Conservation (phyloP, 2,329 filamentous ascomycete species). For the Sphaerulina populicola region DNA sequence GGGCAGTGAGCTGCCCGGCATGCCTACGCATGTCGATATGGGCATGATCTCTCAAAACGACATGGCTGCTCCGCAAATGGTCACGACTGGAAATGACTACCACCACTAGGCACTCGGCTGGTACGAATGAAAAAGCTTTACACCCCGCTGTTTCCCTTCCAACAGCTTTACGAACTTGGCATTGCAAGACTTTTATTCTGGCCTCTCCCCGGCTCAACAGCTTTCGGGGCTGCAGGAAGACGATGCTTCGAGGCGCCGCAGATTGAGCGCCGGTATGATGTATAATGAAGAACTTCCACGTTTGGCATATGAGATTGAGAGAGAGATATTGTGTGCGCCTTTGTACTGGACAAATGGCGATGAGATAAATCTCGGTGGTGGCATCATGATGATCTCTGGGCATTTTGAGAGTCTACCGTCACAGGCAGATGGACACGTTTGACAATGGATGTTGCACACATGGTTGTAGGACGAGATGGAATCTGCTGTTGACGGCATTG, state of each 20-base stretch:
- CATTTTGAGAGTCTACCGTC: background rate
- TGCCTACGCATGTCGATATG: constrained; percentile 32
- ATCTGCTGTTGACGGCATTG: constrained; percentile 5
- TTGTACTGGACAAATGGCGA: background rate
- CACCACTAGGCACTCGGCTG: constrained; percentile 20
- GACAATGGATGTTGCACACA: background rate
- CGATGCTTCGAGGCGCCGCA: constrained; percentile 9
- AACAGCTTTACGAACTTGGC: constrained; percentile 7
- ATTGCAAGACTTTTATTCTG: constrained; percentile 11
- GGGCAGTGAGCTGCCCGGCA: constrained; percentile 28
- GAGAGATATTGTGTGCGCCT: background rate
- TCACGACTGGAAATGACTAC: constrained; percentile 38
- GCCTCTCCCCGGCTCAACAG: constrained; percentile 2
- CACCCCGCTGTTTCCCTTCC: constrained; percentile 4
- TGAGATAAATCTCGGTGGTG: background rate
- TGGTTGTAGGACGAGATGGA: background rate
- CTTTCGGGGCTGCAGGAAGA: constrained; percentile 2
- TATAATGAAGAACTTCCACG: constrained; percentile 2
- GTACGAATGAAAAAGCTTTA: constrained; percentile 5
- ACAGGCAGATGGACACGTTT: background rate
- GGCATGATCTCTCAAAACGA: constrained; percentile 27
- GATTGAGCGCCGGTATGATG: constrained; percentile 3
- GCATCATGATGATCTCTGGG: background rate
- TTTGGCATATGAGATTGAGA: background rate
- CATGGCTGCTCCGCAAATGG: constrained; percentile 39